These are phyloP conservation scores for Candida nanaspora DNA, from an alignment of 805 yeast genomes.

Conservation along the genomic window DNA sequence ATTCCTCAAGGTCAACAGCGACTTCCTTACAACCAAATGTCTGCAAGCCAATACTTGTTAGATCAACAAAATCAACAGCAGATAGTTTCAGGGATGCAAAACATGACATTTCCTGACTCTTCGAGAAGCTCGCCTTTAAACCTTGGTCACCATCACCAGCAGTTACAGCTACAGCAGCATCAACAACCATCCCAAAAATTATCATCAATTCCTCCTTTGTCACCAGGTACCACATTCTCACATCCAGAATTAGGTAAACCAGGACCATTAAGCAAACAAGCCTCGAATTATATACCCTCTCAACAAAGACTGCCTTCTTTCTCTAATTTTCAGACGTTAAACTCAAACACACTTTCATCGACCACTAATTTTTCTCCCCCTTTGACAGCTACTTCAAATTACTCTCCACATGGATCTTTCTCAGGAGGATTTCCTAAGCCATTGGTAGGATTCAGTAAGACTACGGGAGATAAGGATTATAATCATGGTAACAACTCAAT, in stretches of 20 bases:
- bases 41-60: neutral
- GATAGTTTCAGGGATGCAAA: constrained; percentile 1
- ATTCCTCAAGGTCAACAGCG: neutral
- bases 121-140: neutral
- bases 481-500: neutral
- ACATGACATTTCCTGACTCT: constrained; percentile 1
- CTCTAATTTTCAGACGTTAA: neutral
- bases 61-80: constrained; percentile 2
- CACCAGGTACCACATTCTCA: neutral
- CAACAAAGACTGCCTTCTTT: constrained; percentile 1
- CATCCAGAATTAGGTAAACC: neutral
- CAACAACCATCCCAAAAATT: neutral
- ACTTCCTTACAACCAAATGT: neutral
- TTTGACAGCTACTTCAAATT: neutral
- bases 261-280: neutral
- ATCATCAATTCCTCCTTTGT: neutral
- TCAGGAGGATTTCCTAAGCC: neutral
- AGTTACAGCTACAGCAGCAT: neutral
- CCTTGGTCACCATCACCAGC: neutral
- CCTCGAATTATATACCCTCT: neutral
- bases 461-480: neutral
- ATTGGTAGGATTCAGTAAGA: neutral
- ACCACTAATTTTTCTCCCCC: neutral
- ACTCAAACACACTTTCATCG: neutral
- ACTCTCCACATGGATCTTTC: neutral